Evolutionary conservation across 129 eudicot species (phyloP).

Genomic region (Artemisia tridentata): DNA sequence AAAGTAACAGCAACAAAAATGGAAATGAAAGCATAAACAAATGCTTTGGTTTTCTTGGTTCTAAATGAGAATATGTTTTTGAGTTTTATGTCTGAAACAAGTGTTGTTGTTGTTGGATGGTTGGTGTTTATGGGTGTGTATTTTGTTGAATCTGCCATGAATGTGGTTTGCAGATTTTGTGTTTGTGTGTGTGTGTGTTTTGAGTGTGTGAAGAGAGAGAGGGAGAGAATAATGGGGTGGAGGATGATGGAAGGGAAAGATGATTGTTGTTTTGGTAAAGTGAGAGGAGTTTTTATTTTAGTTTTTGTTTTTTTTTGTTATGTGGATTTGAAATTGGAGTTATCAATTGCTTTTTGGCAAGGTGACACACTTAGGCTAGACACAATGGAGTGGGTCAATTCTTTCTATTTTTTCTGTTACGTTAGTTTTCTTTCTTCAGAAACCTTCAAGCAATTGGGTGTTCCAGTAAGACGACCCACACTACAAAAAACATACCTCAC

Average conservation of each 20-base stretch:
- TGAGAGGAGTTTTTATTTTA: background rate
- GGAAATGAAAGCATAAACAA: slow-evolving; percentile 53
- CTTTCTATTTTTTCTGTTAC: too few relatives aligned
- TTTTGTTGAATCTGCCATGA: slow-evolving; percentile 72
- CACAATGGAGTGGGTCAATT: too few relatives aligned
- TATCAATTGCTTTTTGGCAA: background rate
- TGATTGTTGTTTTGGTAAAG: slow-evolving; percentile 3
- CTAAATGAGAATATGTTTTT: slow-evolving; percentile 47
- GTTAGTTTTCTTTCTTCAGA: too few relatives aligned
- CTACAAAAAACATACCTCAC: too few relatives aligned
- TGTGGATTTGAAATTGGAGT: background rate
- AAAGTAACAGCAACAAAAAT: slow-evolving; percentile 63
- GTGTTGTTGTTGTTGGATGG: slow-evolving; percentile 30
- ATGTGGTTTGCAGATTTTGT: background rate
- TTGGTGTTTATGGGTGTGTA: slow-evolving; percentile 44
- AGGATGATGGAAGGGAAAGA: background rate
- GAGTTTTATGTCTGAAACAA: slow-evolving; percentile 55
- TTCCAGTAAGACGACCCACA: too few relatives aligned
- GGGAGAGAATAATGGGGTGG: background rate
- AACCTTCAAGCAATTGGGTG: too few relatives aligned
- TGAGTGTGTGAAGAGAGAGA: slow-evolving; percentile 14
- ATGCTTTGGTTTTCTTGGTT: slow-evolving; percentile 45
- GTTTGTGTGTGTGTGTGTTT: background rate
- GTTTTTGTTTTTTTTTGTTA: background rate
- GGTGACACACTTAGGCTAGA: too few relatives aligned